Conservation (phyloP, 371 early-diverging fungal species). For the Mortierella sp. region DNA sequence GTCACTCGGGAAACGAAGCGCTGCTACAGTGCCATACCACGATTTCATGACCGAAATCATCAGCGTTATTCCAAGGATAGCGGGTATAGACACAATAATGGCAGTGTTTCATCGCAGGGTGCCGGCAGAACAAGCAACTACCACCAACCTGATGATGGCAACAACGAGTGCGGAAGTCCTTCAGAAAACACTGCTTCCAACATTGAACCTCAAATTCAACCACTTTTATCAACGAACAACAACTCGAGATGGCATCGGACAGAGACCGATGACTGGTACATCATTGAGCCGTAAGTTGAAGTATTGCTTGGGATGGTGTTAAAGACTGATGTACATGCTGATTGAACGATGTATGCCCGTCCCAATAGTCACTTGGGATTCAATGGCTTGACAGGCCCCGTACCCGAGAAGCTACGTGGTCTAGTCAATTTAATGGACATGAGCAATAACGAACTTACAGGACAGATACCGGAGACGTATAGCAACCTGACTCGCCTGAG, state of each 20-base stretch:
- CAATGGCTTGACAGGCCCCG: conserved; percentile 60
- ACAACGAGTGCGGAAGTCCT: conserved; percentile 9
- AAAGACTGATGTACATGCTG: too few relatives aligned
- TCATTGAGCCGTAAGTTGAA: conserved; percentile 33
- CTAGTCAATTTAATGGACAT: conserved; percentile 60
- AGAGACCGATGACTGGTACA: conserved; percentile 38
- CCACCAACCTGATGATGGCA: conserved; percentile 15
- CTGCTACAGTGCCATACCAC: conserved; percentile 1
- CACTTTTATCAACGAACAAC: neutral
- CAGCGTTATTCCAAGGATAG: conserved; percentile 11
- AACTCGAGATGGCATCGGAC: neutral
- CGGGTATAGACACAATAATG: neutral
- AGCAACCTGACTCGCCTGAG: conserved; percentile 55
- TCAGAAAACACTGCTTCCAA: neutral
- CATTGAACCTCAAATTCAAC: neutral
- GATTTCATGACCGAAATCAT: conserved; percentile 19
- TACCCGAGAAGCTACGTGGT: conserved; percentile 57
- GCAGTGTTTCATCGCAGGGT: neutral
- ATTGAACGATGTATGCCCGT: too few relatives aligned
- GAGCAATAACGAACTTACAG: conserved; percentile 64
- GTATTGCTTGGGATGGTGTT: too few relatives aligned
- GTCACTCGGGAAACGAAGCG: conserved; percentile 4
- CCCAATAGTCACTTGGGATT: conserved; percentile 55
- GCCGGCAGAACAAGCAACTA: conserved; percentile 10
- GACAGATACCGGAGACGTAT: conserved; percentile 56